Conservation (phyloP, 1,284 basidiomycete genomes). For the Ustilago vetiveriae region DNA sequence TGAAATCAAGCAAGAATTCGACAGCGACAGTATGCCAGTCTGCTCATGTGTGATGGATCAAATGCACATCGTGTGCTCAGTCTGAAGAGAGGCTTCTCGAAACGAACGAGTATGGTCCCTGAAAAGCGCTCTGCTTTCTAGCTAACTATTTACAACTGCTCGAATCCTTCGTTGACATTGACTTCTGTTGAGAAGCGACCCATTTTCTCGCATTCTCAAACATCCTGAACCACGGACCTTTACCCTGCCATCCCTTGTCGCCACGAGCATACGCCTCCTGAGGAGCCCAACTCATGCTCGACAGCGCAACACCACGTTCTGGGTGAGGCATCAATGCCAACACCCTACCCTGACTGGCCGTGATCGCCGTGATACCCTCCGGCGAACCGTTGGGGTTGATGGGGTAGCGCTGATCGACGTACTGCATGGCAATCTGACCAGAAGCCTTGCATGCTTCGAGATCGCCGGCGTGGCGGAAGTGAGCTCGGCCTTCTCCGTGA, state of each 20-base stretch:
- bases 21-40: background rate
- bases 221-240: slow-evolving; percentile 92
- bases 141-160: too few relatives aligned
- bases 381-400: slow-evolving; percentile 91
- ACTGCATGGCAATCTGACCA: slow-evolving; percentile 55
- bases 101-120: background rate
- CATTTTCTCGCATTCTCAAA: slow-evolving; percentile 83
- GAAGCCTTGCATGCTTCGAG: slow-evolving; percentile 29
- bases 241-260: slow-evolving; percentile 68
- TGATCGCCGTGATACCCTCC: slow-evolving; percentile 85
- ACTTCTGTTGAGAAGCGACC: slow-evolving; percentile 50
- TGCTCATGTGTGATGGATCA: too few relatives aligned
- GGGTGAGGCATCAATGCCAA: slow-evolving; percentile 90
- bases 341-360: slow-evolving; percentile 84
- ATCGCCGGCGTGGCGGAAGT: slow-evolving; percentile 70
- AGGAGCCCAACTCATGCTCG: slow-evolving; percentile 66
- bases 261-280: slow-evolving; percentile 23
- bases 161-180: too few relatives aligned
- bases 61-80: too few relatives aligned
- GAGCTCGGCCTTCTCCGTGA: slow-evolving; percentile 91
- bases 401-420: slow-evolving; percentile 61
- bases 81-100: too few relatives aligned
- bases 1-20: background rate
- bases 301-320: slow-evolving; percentile 64
- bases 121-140: too few relatives aligned